Base-by-base conservation (phyloP, 768 basidiomycete genomes). In the Serendipita sp. region DNA sequence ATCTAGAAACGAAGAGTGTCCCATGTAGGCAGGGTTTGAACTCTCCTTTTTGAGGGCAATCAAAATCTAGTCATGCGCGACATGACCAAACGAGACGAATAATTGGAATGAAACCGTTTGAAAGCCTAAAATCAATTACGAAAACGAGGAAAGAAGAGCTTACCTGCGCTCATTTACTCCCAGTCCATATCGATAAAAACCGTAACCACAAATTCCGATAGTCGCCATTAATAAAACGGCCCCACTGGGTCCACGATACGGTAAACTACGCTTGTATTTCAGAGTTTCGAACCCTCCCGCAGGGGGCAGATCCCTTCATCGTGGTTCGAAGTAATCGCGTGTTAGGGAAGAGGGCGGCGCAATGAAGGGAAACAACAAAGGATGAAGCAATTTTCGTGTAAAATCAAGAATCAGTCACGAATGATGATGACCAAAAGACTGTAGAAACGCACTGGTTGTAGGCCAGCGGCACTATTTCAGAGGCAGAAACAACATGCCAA, bases 231-330 rank as follows among this genome's bases (percentile, higher is more conserved):
- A 88, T 71, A 97, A 84, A 68, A 81, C 86, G 65, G 86, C 78
- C 28, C 91, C 92, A 38, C 90, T 83, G 63, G 91, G 91, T 2
- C 91, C 91, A 66, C 88, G 83, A 73, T 91, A 78, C 52, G 95
- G 93, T 54, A 98, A 83, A 75, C 94, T 95, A 69, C 95, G 88
- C 75, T 92, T 94, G 82, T 97, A 99, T 75, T 86, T 86, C 76
- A 99, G 76, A 34, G 86, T 77, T 72, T 90, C 92, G 76, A 95
- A 99, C 1, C 95, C 95, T 67, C 92, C 93, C 51, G 84, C 70
- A 46, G 95, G 95, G 70, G 95, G 95, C 85, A 99, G 88, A 72
- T 99, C 95, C 76, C 94, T 96, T 76, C 34, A 36, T 32, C 48
- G n/a, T 18, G 8, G 18, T n/a, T 5, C 7, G 63, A 54, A 34